phyloP scores from a whole-genome alignment of 2,329 filamentous ascomycete genomes.

The Biscogniauxia marginata region DNA sequence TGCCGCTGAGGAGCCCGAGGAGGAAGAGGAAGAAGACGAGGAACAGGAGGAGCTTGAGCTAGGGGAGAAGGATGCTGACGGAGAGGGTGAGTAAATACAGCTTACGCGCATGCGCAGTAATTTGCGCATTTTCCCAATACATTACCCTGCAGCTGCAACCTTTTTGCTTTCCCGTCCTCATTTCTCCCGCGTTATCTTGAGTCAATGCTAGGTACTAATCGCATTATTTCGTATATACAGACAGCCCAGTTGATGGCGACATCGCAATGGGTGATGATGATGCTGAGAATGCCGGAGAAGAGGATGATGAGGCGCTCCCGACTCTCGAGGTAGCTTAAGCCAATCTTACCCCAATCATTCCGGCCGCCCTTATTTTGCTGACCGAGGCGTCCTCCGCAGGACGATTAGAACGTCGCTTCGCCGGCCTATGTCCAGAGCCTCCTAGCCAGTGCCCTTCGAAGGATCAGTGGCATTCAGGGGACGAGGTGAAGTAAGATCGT shows the following conservation, averaged over 20 bases:
- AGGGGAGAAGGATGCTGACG: slow-evolving; percentile 17
- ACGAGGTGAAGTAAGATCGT: slow-evolving; percentile 7
- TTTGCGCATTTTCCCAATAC: neutral
- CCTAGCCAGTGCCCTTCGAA: slow-evolving; percentile 24
- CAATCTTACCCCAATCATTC: neutral
- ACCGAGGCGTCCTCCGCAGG: slow-evolving; percentile 31
- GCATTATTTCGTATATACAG: slow-evolving; percentile 2
- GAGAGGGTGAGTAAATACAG: neutral
- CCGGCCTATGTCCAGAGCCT: slow-evolving; percentile 21
- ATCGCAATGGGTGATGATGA: slow-evolving; percentile 21
- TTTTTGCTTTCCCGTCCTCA: no score
- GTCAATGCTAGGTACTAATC: slow-evolving; percentile 23
- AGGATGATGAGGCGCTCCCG: slow-evolving; percentile 9
- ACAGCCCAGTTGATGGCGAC: slow-evolving; percentile 18
- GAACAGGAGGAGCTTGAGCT: slow-evolving; percentile 19
- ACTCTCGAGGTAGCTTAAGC: slow-evolving; percentile 22
- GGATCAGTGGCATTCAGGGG: slow-evolving; percentile 23
- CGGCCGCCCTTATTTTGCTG: slow-evolving; percentile 15
- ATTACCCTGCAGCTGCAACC: no score
- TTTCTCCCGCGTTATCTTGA: no score
- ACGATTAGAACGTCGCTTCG: slow-evolving; percentile 28
- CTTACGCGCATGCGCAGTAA: neutral
- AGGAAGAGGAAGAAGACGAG: slow-evolving; percentile 25
- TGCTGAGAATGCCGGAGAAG: slow-evolving; percentile 9
- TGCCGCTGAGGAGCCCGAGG: slow-evolving; percentile 26